Percentiles rank a stretch among this genome's conserved stretches.
phyloP scores from a whole-genome alignment of 2,329 filamentous ascomycete genomes.

The Bipolaris cookei region DNA sequence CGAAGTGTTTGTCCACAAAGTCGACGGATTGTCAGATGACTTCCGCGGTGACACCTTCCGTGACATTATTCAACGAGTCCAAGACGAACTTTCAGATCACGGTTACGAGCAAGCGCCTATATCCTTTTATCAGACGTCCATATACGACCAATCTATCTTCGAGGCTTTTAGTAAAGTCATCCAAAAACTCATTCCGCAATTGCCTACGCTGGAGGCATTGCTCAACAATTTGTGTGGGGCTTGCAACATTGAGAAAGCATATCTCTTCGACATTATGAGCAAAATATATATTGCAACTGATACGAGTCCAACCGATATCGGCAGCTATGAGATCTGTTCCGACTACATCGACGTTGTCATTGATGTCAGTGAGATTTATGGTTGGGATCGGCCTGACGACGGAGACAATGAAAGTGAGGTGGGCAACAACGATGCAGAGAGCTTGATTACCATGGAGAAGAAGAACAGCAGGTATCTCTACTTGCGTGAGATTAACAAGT shows the following conservation, averaged over 20 bases:
- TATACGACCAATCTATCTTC: constrained; percentile 98
- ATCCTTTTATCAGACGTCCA: constrained; percentile 94
- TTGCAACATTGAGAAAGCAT: constrained; percentile 96
- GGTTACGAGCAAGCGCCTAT: constrained; percentile 93
- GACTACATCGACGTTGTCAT: constrained; percentile 99
- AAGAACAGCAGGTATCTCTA: constrained; percentile 66
- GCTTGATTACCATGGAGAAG: constrained; percentile 66
- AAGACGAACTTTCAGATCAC: constrained; percentile 91
- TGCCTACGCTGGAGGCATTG: constrained; percentile 90
- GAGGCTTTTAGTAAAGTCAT: constrained; percentile 99
- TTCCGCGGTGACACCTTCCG: constrained; percentile 96
- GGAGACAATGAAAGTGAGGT: constrained; percentile 48
- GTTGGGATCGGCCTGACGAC: constrained; percentile 63
- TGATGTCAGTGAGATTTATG: constrained; percentile 94
- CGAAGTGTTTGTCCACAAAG: constrained; percentile 98
- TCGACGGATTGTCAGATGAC: constrained; percentile 95
- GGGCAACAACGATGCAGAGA: constrained; percentile 63
- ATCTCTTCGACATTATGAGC: constrained; percentile 95
- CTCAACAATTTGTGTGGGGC: constrained; percentile 93
- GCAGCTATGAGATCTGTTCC: constrained; percentile 96
- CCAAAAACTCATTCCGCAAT: constrained; percentile 92
- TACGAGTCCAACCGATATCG: constrained; percentile 89
- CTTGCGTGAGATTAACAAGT: constrained; percentile 71
- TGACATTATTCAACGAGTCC: constrained; percentile 94
- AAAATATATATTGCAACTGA: constrained; percentile 99